phyloP scores from a whole-genome alignment of 2,329 filamentous ascomycete genomes.

The Paecilomyces niveus region DNA sequence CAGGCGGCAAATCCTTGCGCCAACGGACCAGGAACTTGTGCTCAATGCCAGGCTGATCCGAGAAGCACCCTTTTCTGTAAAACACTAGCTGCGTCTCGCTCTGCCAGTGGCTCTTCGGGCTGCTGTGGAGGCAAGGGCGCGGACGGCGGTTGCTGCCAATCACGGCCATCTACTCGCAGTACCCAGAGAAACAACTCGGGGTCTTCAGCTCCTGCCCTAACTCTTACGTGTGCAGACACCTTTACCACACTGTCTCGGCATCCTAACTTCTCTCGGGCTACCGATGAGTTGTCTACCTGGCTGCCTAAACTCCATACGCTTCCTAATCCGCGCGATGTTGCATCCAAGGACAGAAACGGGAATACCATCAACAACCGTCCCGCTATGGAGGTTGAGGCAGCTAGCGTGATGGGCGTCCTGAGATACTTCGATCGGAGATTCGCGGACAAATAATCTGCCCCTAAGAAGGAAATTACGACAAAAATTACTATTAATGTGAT shows the following conservation, averaged over 20 bases:
- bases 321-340: constrained; percentile 29
- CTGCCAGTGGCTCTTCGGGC: constrained; percentile 39
- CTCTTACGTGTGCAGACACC: constrained; percentile 66
- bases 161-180: constrained; percentile 19
- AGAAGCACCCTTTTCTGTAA: constrained; percentile 79
- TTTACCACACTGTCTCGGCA: constrained; percentile 74
- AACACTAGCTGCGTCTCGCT: constrained; percentile 60
- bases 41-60: constrained; percentile 70
- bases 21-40: constrained; percentile 70
- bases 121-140: constrained; percentile 57
- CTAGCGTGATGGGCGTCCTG: constrained; percentile 78
- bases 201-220: constrained; percentile 40
- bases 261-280: constrained; percentile 66
- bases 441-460: constrained; percentile 27
- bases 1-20: constrained; percentile 42
- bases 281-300: constrained; percentile 68
- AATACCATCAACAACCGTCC: constrained; percentile 28
- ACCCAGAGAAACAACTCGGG: constrained; percentile 17
- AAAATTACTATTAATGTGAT: neutral
- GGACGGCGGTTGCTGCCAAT: constrained; percentile 58
- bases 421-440: constrained; percentile 75
- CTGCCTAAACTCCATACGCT: constrained; percentile 63
- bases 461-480: neutral
- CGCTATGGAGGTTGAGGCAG: constrained; percentile 72
- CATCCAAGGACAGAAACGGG: constrained; percentile 16